Evolutionary conservation across 495 filamentous ascomycete genomes (phyloP), one percentile per base, ranked within the genome.

Genomic region (Penicillium longicatenatum): DNA sequence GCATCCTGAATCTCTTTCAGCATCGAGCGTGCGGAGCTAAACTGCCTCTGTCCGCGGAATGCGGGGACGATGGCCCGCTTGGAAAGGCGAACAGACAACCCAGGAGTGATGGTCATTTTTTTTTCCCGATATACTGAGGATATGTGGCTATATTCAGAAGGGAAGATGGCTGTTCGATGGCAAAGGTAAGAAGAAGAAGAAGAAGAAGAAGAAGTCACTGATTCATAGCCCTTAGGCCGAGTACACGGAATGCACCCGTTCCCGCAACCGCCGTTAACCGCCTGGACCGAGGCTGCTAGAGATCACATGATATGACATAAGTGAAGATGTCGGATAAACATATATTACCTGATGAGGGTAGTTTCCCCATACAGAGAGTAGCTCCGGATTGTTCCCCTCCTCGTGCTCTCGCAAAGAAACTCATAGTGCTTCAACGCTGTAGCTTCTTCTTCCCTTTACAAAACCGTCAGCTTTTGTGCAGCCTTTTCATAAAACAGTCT

Each of bases 1-100:
- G 87, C 93, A 65, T 96, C 91, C 59, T 87, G 86, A 41, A 95
- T 83, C 67, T 95, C 88, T 77, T 84, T 81, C 50, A 69, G 75
- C n/a, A 73, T 71, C 29, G 75, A 69, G 33, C 82, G 68, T 59
- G 88, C 80, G 35, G 82, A 81, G 61, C 84, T 88, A 70, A 97
- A 91, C 55, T 85, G 79, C 58, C 90, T 82, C 50, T 83, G 76
- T 39, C 78, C 69, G 19, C 79, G 75, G 59, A 81, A 74, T 63
- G 73, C 64, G 61, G 80, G 73, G 68, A 73, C 45, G 50, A 59
- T 49, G 33, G 62, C 59, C 51, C 67, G 68, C 58, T 61, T 70
- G 43, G 65, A 66, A 53, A 70, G 61, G 52, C 72, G 73, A 58
- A 60, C 61, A 56, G 69, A 50, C 44, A 70, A 39, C 45, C 67